These are phyloP conservation scores for Verbascum thapsus DNA, from an alignment of 257 asterid species.

Conservation along the genomic window DNA sequence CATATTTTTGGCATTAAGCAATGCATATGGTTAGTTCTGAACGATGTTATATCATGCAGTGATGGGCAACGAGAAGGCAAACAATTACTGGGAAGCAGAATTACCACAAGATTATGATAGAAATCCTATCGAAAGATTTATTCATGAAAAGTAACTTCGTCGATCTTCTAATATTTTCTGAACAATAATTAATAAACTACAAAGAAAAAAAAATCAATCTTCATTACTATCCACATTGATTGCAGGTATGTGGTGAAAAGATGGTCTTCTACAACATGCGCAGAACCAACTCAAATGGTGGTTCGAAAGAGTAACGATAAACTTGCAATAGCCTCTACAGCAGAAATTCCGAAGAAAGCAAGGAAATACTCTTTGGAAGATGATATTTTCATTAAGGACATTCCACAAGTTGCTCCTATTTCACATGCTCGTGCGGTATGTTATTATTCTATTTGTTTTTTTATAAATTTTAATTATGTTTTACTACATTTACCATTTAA, in stretches of 20 bases:
- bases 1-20: background rate
- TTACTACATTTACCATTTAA: background rate
- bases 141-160: conserved; percentile 62
- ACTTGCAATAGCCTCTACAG: conserved; percentile 26
- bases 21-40: background rate
- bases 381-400: conserved; percentile 47
- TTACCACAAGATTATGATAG: conserved; percentile 52
- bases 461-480: background rate
- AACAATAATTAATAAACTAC: background rate
- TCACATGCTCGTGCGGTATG: conserved; percentile 71
- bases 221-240: too few species aligned
- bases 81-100: conserved; percentile 80
- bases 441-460: background rate
- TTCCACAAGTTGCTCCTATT: conserved; percentile 38
- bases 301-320: conserved; percentile 28
- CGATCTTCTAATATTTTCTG: conserved; percentile 13
- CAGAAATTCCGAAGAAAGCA: conserved; percentile 79
- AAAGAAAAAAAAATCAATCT: too few species aligned
- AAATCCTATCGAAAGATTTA: conserved; percentile 59
- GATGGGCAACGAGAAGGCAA: conserved; percentile 73
- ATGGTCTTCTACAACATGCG: conserved; percentile 62
- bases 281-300: conserved; percentile 42
- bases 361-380: conserved; percentile 91
- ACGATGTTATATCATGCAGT: conserved; percentile 41
- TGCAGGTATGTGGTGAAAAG: conserved; percentile 70